phyloP scores from a whole-genome alignment of 495 filamentous ascomycete genomes.

The Hypoxylon fuscum region DNA sequence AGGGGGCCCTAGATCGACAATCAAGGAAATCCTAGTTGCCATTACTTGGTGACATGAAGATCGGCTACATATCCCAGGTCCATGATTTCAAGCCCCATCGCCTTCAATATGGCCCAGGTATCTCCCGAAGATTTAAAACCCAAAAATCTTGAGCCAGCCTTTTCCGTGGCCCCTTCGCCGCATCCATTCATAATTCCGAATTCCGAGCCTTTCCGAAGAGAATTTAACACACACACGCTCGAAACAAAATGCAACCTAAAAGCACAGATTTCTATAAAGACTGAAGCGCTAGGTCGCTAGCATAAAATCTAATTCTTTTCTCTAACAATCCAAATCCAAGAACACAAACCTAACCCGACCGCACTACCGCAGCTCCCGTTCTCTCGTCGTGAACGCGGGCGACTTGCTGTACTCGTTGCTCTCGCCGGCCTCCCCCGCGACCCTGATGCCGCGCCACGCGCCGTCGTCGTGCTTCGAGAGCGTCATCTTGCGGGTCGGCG shows the following conservation, averaged over 20 bases:
- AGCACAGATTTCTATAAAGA: constrained; percentile 10
- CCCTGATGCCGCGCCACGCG: constrained; percentile 29
- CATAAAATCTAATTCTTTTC: neutral
- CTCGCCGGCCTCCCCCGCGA: constrained; percentile 9
- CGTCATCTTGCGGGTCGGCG: constrained; percentile 32
- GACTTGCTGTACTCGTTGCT: constrained; percentile 17
- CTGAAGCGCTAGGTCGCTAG: constrained; percentile 1
- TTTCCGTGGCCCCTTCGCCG: too few species aligned
- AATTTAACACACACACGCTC: too few species aligned
- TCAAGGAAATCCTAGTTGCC: too few species aligned
- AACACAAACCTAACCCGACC: neutral
- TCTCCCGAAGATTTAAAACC: too few species aligned
- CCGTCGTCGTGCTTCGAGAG: constrained; percentile 28
- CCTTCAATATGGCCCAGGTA: too few species aligned
- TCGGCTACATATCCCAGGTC: too few species aligned
- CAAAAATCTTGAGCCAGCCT: too few species aligned
- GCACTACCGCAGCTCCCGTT: constrained; percentile 17
- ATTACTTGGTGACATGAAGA: neutral
- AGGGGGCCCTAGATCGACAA: too few species aligned
- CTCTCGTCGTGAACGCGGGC: constrained; percentile 4
- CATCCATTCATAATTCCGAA: too few species aligned
- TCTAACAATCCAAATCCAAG: neutral
- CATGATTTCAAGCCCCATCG: too few species aligned
- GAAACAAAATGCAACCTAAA: neutral
- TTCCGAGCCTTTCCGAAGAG: too few species aligned